These are phyloP conservation scores for Nannochloropsis gaditana DNA, from an alignment of 108 stramenopile species.

Conservation along the genomic window DNA sequence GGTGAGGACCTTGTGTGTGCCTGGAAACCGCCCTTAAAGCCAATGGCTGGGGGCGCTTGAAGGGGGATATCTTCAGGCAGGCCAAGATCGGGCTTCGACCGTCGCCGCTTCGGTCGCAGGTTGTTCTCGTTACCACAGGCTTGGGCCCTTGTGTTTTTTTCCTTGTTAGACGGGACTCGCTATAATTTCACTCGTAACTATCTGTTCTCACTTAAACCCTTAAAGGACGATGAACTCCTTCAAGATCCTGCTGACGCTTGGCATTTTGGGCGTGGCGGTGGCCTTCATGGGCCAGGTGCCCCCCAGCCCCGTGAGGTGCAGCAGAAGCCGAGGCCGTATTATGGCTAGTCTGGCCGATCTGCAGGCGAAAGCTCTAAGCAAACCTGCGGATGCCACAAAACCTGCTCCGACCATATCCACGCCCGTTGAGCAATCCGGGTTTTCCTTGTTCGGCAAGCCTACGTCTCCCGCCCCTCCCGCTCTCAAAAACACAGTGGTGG, in stretches of 20 bases:
- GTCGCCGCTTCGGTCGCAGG: no score
- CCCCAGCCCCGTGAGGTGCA: not conserved
- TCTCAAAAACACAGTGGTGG: not conserved
- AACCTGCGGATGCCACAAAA: not conserved
- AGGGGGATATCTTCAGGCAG: no score
- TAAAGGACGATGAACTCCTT: not conserved
- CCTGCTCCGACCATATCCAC: not conserved
- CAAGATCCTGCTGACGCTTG: not conserved
- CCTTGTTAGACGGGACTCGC: no score
- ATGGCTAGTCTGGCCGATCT: not conserved
- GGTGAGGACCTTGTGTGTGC: no score
- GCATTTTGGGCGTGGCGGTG: not conserved
- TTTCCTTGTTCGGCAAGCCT: conserved; percentile 8
- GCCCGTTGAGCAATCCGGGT: not conserved
- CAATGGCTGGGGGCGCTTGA: no score
- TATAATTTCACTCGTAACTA: no score
- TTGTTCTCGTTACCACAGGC: no score
- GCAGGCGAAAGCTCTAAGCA: not conserved
- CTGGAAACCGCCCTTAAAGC: no score
- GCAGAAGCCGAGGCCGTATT: not conserved
- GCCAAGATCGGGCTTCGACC: no score
- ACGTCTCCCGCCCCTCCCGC: not conserved
- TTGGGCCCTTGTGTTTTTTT: no score
- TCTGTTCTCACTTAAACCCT: no score
- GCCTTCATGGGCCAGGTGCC: conserved; percentile 16